These are phyloP conservation scores for Ogataea neopini DNA, from an alignment of 805 yeast species.

Conservation along the genomic window DNA sequence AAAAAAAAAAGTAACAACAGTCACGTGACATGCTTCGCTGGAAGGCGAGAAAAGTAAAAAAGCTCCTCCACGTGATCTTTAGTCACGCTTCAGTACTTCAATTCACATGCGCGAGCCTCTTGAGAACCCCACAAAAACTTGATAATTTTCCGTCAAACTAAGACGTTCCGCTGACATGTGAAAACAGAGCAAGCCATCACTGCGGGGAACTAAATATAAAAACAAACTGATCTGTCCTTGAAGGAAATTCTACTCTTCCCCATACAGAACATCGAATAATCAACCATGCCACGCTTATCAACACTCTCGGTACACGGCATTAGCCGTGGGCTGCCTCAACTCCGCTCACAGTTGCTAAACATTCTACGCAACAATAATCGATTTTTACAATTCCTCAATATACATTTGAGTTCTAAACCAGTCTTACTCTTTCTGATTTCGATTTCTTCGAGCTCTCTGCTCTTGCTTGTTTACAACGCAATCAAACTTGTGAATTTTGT, in stretches of 20 bases:
- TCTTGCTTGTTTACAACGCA: conserved; percentile 26
- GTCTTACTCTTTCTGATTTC: conserved; percentile 35
- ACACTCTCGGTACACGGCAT: background rate
- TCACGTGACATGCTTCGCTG: background rate
- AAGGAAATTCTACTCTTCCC: background rate
- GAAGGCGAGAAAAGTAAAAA: no score
- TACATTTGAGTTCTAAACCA: conserved; percentile 34
- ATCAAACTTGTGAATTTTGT: conserved; percentile 27
- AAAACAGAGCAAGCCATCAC: background rate
- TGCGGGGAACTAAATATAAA: background rate
- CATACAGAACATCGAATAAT: background rate
- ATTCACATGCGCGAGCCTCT: background rate
- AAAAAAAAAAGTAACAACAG: background rate
- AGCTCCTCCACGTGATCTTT: no score
- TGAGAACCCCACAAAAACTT: background rate
- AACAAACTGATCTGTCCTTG: background rate
- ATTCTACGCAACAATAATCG: conserved; percentile 20
- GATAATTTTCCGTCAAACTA: background rate
- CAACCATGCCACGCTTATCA: background rate
- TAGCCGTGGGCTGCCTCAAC: background rate
- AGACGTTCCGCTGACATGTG: conserved; percentile 1
- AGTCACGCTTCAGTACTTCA: background rate
- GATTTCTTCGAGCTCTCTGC: conserved; percentile 26
- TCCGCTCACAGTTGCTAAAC: conserved; percentile 1
- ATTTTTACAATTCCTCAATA: conserved; percentile 25